phyloP scores from a whole-genome alignment of 2,329 filamentous ascomycete species.

The Shiraia sp. region DNA sequence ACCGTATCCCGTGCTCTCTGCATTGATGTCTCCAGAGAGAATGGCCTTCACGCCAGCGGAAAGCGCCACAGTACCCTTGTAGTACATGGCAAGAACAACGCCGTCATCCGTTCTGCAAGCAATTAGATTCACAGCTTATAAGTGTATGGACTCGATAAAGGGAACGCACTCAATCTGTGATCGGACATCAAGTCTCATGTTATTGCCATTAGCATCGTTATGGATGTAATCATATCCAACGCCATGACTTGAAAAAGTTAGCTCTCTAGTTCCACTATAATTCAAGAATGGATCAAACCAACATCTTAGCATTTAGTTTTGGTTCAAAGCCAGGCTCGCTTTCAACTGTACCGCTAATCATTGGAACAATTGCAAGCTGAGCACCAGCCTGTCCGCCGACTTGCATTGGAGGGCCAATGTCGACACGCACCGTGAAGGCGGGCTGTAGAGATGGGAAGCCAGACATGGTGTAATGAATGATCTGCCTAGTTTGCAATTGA shows the following conservation, averaged over 20 bases:
- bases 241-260: constrained; percentile 22
- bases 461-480: constrained; percentile 18
- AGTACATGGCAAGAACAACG: constrained; percentile 38
- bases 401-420: constrained; percentile 30
- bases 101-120: constrained; percentile 18
- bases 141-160: neutral
- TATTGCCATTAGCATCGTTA: constrained; percentile 27
- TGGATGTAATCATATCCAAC: constrained; percentile 40
- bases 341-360: constrained; percentile 36
- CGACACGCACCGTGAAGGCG: constrained; percentile 35
- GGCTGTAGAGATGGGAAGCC: constrained; percentile 35
- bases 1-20: constrained; percentile 34
- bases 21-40: constrained; percentile 21
- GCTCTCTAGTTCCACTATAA: neutral
- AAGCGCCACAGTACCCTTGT: constrained; percentile 34
- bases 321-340: constrained; percentile 35
- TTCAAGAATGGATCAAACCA: constrained; percentile 4
- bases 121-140: neutral
- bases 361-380: constrained; percentile 32
- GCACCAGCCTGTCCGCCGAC: constrained; percentile 29
- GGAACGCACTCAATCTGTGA: constrained; percentile 29
- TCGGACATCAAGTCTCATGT: constrained; percentile 37
- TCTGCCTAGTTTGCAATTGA: neutral
- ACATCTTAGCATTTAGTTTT: constrained; percentile 30
- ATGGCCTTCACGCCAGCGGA: constrained; percentile 28